A percentile compares a stretch with the other conserved stretches of the same genome.
Evolutionary conservation across 176 grass and related monocot species (phyloP).

Genomic region (Zoysia japonica): DNA sequence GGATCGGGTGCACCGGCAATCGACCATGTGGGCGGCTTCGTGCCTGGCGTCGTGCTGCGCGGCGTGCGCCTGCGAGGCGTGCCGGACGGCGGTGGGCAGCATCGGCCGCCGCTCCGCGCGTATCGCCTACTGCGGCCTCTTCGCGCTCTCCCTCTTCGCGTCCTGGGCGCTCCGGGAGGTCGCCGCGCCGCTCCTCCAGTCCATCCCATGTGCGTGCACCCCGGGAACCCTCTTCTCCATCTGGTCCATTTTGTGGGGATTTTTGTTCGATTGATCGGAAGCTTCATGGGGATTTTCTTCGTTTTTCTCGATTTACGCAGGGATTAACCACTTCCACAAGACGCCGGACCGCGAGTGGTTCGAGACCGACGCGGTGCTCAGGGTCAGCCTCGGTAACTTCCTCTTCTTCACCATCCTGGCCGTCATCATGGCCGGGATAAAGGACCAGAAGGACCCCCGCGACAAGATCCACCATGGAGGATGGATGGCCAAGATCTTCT

Average conservation of each 20-base stretch:
- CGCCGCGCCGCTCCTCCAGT: slow-evolving; percentile 91
- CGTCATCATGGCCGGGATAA: slow-evolving; percentile 87
- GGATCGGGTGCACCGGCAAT: background rate
- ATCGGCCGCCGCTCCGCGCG: slow-evolving; percentile 96
- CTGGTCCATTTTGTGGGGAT: background rate
- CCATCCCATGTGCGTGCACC: slow-evolving; percentile 69
- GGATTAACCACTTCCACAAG: slow-evolving; percentile 98
- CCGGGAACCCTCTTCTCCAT: background rate
- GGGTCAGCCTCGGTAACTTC: slow-evolving; percentile 97
- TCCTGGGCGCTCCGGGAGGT: slow-evolving; percentile 98
- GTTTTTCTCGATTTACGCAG: slow-evolving; percentile 10
- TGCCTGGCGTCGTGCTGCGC: slow-evolving; percentile 99
- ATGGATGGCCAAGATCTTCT: slow-evolving; percentile 98
- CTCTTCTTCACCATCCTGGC: slow-evolving; percentile 96
- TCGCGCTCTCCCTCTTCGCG: slow-evolving; percentile 92
- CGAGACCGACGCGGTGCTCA: slow-evolving; percentile 96
- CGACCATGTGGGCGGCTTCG: slow-evolving; percentile 91
- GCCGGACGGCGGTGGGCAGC: slow-evolving; percentile 90
- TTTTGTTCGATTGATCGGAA: background rate
- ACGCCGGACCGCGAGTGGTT: slow-evolving; percentile 99
- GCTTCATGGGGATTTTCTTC: background rate
- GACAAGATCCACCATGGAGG: slow-evolving; percentile 94
- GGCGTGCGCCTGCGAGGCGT: slow-evolving; percentile 98
- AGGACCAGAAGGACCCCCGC: slow-evolving; percentile 98
- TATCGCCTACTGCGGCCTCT: slow-evolving; percentile 99